These are phyloP conservation scores for Talaromyces amestolkiae DNA, from an alignment of 2,329 filamentous ascomycete species.

Conservation along the genomic window DNA sequence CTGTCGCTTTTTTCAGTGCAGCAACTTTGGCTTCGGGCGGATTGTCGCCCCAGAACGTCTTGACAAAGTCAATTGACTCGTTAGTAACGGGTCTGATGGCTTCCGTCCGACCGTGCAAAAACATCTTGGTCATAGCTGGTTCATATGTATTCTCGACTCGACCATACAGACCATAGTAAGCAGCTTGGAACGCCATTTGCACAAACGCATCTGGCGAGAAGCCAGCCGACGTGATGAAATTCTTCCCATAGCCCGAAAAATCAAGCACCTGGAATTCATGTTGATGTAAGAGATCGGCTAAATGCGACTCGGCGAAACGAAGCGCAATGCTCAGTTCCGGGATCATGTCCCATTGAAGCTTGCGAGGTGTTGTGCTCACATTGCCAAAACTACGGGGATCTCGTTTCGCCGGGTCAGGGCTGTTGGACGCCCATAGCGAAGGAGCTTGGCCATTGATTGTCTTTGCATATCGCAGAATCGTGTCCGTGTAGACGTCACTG, in stretches of 20 bases:
- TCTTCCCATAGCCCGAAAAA: slow-evolving; percentile 87
- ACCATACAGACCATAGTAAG: slow-evolving; percentile 95
- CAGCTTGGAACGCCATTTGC: slow-evolving; percentile 98
- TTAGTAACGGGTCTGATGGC: slow-evolving; percentile 82
- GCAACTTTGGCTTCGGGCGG: slow-evolving; percentile 80
- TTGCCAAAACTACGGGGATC: slow-evolving; percentile 90
- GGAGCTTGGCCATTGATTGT: slow-evolving; percentile 94
- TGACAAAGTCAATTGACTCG: slow-evolving; percentile 83
- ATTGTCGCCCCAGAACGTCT: slow-evolving; percentile 92
- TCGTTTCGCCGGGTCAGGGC: slow-evolving; percentile 87
- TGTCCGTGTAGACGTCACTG: slow-evolving; percentile 95
- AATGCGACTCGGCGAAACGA: slow-evolving; percentile 88
- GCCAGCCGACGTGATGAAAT: slow-evolving; percentile 94
- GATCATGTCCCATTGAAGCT: slow-evolving; percentile 95
- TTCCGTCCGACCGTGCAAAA: slow-evolving; percentile 89
- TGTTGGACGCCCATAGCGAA: slow-evolving; percentile 84
- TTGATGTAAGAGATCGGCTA: slow-evolving; percentile 92
- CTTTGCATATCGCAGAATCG: slow-evolving; percentile 89
- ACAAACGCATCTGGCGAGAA: slow-evolving; percentile 97
- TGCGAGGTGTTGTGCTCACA: slow-evolving; percentile 89
- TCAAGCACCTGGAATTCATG: slow-evolving; percentile 94
- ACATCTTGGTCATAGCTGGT: slow-evolving; percentile 96
- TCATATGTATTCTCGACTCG: slow-evolving; percentile 94
- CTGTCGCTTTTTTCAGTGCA: slow-evolving; percentile 75
- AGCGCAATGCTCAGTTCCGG: slow-evolving; percentile 88